These are phyloP conservation scores for Tulasnella sp. DNA, from an alignment of 768 basidiomycete genomes.

Conservation along the genomic window DNA sequence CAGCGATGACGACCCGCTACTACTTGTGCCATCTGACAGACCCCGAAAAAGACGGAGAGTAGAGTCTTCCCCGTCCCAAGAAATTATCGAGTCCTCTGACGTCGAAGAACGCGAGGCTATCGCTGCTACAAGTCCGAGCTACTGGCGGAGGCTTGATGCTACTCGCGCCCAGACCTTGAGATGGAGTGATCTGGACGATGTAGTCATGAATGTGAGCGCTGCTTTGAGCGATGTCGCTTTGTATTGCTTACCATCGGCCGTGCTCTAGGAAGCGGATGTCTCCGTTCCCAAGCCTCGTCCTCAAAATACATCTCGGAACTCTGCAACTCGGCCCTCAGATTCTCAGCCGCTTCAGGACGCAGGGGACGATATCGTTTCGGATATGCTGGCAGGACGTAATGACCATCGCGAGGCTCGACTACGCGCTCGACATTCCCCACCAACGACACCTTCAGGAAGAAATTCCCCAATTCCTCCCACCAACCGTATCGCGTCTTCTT, in stretches of 20 bases:
- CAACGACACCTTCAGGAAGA: neutral
- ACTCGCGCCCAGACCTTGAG: neutral
- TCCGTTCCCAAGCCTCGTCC: neutral
- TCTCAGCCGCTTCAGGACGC: neutral
- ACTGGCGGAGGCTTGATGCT: slow-evolving; percentile 7
- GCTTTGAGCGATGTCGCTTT: neutral
- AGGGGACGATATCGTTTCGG: neutral
- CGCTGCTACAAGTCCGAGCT: slow-evolving; percentile 20
- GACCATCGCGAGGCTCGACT: neutral
- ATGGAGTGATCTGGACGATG: too few relatives aligned
- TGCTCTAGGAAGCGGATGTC: neutral
- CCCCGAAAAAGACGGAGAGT: neutral
- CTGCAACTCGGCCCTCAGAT: neutral
- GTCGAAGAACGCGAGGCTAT: slow-evolving; percentile 55
- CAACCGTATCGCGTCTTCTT: neutral
- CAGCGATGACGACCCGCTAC: slow-evolving; percentile 27
- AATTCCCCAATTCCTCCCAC: neutral
- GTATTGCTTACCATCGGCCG: neutral
- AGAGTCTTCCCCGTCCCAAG: slow-evolving; percentile 31
- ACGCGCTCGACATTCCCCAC: neutral
- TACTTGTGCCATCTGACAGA: neutral
- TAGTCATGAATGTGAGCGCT: neutral
- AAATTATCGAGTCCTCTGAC: slow-evolving; percentile 60
- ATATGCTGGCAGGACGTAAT: neutral
- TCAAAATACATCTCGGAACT: neutral